Evolutionary conservation across 2,329 filamentous ascomycete genomes (phyloP).

Genomic region (Curvularia spicifera): DNA sequence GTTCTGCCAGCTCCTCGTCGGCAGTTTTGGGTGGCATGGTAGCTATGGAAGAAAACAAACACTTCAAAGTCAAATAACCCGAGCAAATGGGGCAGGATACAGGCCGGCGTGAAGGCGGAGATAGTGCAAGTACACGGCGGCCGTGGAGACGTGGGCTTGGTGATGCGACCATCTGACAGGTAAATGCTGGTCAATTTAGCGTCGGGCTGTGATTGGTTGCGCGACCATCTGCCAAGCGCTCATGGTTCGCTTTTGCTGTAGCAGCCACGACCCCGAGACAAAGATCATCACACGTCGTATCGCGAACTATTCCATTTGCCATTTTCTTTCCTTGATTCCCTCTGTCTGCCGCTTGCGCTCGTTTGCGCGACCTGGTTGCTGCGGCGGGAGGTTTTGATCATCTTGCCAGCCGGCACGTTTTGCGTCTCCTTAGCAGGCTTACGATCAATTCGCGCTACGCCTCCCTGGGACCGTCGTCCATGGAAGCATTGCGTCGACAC

Average conservation of each 20-base stretch:
- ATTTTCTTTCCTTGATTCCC: slow-evolving; percentile 27
- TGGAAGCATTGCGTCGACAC: slow-evolving; percentile 29
- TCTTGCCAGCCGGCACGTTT: slow-evolving; percentile 33
- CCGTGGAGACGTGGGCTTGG: slow-evolving; percentile 6
- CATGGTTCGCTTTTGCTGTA: slow-evolving; percentile 38
- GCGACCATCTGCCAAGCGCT: slow-evolving; percentile 29
- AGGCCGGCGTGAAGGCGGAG: background rate
- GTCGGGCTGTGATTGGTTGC: slow-evolving; percentile 33
- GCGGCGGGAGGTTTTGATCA: slow-evolving; percentile 29
- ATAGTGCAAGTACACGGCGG: slow-evolving; percentile 2
- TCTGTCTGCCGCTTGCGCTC: slow-evolving; percentile 17
- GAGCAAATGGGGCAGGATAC: background rate
- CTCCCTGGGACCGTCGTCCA: slow-evolving; percentile 38
- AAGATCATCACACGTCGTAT: slow-evolving; percentile 44
- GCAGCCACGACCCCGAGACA: slow-evolving; percentile 45
- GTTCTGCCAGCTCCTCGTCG: slow-evolving; percentile 57
- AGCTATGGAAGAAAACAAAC: background rate
- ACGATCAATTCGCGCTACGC: slow-evolving; percentile 44
- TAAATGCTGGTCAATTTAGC: slow-evolving; percentile 34
- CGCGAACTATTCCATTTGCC: slow-evolving; percentile 27
- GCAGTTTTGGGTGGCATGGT: slow-evolving; percentile 50
- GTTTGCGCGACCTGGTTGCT: slow-evolving; percentile 21
- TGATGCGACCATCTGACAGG: slow-evolving; percentile 24
- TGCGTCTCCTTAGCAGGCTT: slow-evolving; percentile 42
- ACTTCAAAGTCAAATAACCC: background rate